These are phyloP conservation scores for Tuber aestivum DNA, from an alignment of 495 filamentous ascomycete genomes.

Conservation along the genomic window DNA sequence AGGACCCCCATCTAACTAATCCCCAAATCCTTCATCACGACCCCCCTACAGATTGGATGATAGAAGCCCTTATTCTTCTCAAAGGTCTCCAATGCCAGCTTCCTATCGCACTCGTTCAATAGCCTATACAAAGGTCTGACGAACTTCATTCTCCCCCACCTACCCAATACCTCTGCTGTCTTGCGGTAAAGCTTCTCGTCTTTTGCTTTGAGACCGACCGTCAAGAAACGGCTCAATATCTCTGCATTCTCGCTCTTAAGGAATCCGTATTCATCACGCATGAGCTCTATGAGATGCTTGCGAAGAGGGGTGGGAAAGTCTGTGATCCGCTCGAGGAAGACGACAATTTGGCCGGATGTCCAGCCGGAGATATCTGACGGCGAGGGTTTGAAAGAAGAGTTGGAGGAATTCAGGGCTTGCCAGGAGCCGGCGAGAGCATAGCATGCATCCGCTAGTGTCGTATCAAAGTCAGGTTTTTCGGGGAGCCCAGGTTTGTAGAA, in stretches of 20 bases:
- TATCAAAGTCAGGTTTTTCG: slow-evolving; percentile 85
- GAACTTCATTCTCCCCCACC: slow-evolving; percentile 94
- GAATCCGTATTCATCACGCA: slow-evolving; percentile 69
- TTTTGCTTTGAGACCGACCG: slow-evolving; percentile 67
- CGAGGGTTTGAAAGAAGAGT: slow-evolving; percentile 56
- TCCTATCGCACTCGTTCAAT: slow-evolving; percentile 64
- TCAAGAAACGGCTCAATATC: slow-evolving; percentile 69
- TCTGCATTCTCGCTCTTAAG: slow-evolving; percentile 71
- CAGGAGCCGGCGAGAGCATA: slow-evolving; percentile 76
- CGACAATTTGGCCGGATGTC: slow-evolving; percentile 78
- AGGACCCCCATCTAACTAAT: not conserved
- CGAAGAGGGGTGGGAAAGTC: slow-evolving; percentile 57
- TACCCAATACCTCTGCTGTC: slow-evolving; percentile 66
- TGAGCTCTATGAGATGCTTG: slow-evolving; percentile 55
- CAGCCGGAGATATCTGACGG: slow-evolving; percentile 62
- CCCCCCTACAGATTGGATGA: slow-evolving; percentile 77
- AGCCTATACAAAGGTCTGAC: slow-evolving; percentile 74
- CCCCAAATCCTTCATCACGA: slow-evolving; percentile 74
- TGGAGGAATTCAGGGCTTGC: slow-evolving; percentile 46
- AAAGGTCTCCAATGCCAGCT: slow-evolving; percentile 74
- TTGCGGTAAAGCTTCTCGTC: slow-evolving; percentile 60
- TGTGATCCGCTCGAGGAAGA: slow-evolving; percentile 76
- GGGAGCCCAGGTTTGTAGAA: slow-evolving; percentile 82
- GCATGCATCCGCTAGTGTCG: slow-evolving; percentile 76
- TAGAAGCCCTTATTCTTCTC: slow-evolving; percentile 85